Evolutionary conservation across 2,329 filamentous ascomycete species (phyloP), one percentile per base, ranked within the genome.

Genomic region (Arthrocladium fulminans): DNA sequence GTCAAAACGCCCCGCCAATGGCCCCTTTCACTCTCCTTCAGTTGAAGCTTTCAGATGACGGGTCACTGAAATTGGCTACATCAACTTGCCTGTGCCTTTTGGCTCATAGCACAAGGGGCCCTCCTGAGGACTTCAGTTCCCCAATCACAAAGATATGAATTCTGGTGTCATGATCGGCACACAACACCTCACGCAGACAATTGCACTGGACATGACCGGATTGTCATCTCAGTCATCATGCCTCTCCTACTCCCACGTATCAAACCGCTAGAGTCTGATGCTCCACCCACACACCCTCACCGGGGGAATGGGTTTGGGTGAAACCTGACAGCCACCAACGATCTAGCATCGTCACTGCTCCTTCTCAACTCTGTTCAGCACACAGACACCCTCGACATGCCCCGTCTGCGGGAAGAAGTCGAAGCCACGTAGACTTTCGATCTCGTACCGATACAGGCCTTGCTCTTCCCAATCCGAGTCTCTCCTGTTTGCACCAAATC

Each of bases 331-430:
- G 72, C 70, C 0, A 68, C 60, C 0, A 69, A 24, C 34, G 12
- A 69, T 66, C 32, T 60, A 57, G 8, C 71, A 72, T 1, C 65
- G 61, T n/a, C 62, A 62, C 22, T 35, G 32, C 35, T 51, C 3
- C 49, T 42, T 57, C 20, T 54, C 49, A 40, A 62, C 63, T 35
- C 65, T 64, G 56, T 70, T 74, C 63, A 83, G 62, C 44, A 82
- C 73, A 41, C 79, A 79, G 47, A 83, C 75, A 12, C 79, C 77
- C 61, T 83, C 80, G 1, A 83, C 80, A 72, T 83, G 80, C 6
- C 78, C 75, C 24, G 80, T 83, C 66, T 97, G 90, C 10, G 92
- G 92, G 68, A 98, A 98, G 67, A 98, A 97, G 64, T 98, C 92
- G 62, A 97, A 97, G 0, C 90, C 92, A 41, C 84, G 76, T 40